Conservation (phyloP, 129 eudicot species). For the Chrysanthemum lavandulifolium region DNA sequence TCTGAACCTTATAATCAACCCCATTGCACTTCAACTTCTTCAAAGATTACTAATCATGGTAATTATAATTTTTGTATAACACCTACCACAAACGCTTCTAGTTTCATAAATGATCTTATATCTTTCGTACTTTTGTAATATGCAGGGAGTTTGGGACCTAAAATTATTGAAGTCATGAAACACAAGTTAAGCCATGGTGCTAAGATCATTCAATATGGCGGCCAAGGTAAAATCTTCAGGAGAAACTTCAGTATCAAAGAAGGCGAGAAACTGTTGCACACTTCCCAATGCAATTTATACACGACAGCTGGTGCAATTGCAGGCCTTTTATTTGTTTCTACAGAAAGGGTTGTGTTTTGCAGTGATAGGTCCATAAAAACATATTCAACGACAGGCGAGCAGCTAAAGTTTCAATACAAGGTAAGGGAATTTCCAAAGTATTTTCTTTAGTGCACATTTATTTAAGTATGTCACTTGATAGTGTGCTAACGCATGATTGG, state of each 20-base stretch:
- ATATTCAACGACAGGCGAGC: conserved; percentile 34
- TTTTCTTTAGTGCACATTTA: not conserved
- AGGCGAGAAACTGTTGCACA: conserved; percentile 34
- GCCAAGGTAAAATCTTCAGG: conserved; percentile 26
- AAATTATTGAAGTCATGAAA: conserved; percentile 33
- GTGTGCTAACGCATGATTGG: not conserved
- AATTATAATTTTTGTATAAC: not conserved
- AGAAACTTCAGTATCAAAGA: conserved; percentile 22
- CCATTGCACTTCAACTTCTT: conserved; percentile 3
- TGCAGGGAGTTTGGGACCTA: conserved; percentile 41
- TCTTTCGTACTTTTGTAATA: not conserved
- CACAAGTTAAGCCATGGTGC: conserved; percentile 40
- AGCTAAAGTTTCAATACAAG: conserved; percentile 35
- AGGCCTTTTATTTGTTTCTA: conserved; percentile 40
- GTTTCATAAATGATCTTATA: not conserved
- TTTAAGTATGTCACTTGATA: not conserved
- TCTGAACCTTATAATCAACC: conserved; percentile 22
- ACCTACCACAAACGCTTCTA: not conserved
- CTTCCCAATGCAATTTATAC: conserved; percentile 35
- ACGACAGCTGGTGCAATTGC: conserved; percentile 42
- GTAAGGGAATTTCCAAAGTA: not conserved
- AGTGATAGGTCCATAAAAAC: conserved; percentile 35
- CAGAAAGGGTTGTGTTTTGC: conserved; percentile 40
- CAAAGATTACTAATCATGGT: conserved; percentile 1
- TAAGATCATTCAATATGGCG: conserved; percentile 33